Evolutionary conservation across 83 land plant species (phyloP).

Genomic region (Picea abies): DNA sequence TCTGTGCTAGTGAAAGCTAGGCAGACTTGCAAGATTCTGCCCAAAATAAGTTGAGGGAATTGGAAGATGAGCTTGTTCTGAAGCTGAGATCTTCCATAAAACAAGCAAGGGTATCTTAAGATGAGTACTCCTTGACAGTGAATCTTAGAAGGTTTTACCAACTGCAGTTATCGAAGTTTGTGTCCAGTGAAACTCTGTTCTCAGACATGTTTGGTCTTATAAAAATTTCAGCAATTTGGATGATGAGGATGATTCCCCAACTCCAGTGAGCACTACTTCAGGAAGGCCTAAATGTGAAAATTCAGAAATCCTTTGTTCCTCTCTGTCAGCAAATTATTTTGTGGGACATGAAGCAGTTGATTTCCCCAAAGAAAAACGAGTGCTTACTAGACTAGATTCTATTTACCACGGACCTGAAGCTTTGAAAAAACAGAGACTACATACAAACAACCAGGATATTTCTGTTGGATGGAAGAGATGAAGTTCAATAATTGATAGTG

Average conservation of each 20-base stretch:
- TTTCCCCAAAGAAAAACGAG: background rate
- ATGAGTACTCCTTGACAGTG: no score
- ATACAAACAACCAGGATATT: background rate
- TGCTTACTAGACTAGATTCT: background rate
- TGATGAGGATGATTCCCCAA: background rate
- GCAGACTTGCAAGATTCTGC: no score
- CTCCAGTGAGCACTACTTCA: background rate
- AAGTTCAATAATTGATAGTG: background rate
- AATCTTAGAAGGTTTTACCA: no score
- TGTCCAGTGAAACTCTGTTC: no score
- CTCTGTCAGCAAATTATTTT: background rate
- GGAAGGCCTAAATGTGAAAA: background rate
- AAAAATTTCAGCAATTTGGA: no score
- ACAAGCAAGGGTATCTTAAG: no score
- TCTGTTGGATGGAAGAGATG: background rate
- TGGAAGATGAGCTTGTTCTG: no score
- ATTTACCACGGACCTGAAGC: background rate
- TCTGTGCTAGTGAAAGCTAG: no score
- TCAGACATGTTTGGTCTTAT: no score
- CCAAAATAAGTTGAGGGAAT: no score
- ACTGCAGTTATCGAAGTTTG: no score
- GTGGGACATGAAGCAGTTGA: background rate
- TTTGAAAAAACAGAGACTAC: slow-evolving; percentile 6
- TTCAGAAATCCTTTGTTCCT: background rate
- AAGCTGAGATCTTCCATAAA: no score